phyloP scores from a whole-genome alignment of 2,329 filamentous ascomycete species.

The Plenodomus lindquistii region DNA sequence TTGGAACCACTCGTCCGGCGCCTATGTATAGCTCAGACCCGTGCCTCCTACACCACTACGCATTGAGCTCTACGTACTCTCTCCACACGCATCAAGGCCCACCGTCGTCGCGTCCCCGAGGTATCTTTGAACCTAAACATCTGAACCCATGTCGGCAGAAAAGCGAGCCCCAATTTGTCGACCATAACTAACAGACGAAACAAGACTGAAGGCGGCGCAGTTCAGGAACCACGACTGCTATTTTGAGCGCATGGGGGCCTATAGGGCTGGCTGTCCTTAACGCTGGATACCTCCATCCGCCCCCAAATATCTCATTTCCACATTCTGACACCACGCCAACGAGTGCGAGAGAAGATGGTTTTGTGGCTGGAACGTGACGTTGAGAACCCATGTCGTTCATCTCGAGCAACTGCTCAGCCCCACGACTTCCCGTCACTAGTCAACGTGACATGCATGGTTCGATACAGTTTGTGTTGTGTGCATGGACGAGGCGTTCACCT shows the following conservation, averaged over 20 bases:
- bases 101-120: neutral
- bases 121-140: neutral
- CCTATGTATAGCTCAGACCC: neutral
- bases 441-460: neutral
- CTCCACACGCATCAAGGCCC: neutral
- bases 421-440: constrained; percentile 5
- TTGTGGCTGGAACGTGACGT: neutral
- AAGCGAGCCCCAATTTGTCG: constrained; percentile 10
- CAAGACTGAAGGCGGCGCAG: constrained; percentile 19
- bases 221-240: constrained; percentile 13
- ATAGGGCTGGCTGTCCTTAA: constrained; percentile 3
- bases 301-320: neutral
- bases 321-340: neutral
- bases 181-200: constrained; percentile 7
- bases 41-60: neutral
- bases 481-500: constrained; percentile 1
- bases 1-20: too few species aligned
- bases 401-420: constrained; percentile 1
- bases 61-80: too few species aligned
- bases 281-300: neutral
- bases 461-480: neutral
- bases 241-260: constrained; percentile 14
- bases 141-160: constrained; percentile 25
- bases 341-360: neutral
- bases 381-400: neutral